Evolutionary conservation across 305 asterid genomes (phyloP).

Genomic region (Coffea humblotiana): DNA sequence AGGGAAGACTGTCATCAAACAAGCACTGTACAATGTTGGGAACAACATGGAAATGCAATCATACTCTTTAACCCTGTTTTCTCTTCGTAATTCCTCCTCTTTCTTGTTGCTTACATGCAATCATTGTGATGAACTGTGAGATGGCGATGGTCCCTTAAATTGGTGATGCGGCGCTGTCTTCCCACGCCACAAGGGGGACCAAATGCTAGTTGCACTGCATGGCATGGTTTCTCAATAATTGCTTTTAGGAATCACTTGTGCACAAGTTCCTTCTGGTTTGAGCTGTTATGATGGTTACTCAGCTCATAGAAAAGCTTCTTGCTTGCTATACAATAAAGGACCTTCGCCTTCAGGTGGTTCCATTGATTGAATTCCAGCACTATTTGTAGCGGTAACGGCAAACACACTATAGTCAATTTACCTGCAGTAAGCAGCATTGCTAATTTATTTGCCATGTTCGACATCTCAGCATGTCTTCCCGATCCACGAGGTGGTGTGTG

Average conservation of each 20-base stretch:
- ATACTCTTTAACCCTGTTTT: background rate
- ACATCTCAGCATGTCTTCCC: background rate
- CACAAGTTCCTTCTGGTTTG: conserved; percentile 1
- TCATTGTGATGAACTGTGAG: background rate
- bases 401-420: no score
- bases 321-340: background rate
- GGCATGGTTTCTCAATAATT: background rate
- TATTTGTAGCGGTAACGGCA: background rate
- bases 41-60: background rate
- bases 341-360: background rate
- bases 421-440: background rate
- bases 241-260: background rate
- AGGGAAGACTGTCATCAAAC: background rate
- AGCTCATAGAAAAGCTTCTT: background rate
- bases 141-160: conserved; percentile 2
- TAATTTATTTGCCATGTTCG: background rate
- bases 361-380: background rate
- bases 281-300: background rate
- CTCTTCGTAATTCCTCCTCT: background rate
- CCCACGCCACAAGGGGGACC: background rate
- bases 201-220: background rate
- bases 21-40: background rate
- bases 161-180: background rate
- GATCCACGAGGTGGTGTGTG: background rate
- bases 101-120: background rate